A percentile compares a stretch with the other conserved stretches of the same genome.
Evolutionary conservation across 2,329 filamentous ascomycete genomes (phyloP).

Genomic region (Lojkania enalia): DNA sequence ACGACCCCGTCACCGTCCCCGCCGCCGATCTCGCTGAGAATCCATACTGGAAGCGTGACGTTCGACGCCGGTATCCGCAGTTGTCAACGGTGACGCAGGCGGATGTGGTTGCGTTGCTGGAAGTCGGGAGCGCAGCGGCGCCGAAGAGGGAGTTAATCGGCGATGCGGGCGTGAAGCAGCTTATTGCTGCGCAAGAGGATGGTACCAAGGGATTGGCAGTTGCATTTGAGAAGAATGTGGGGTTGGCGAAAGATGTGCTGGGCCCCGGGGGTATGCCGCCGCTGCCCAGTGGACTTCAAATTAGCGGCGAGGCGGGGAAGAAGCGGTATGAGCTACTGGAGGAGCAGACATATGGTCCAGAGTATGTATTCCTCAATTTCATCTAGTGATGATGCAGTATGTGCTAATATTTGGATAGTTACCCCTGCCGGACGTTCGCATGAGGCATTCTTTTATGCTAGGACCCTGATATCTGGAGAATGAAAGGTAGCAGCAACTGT

Average conservation of each 20-base stretch:
- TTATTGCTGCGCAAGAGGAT: constrained; percentile 76
- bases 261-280: constrained; percentile 82
- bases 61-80: constrained; percentile 78
- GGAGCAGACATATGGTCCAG: constrained; percentile 67
- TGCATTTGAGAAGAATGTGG: constrained; percentile 69
- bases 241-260: constrained; percentile 61
- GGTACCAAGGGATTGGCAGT: constrained; percentile 71
- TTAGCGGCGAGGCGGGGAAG: constrained; percentile 58
- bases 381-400: background rate
- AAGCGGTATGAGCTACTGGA: constrained; percentile 70
- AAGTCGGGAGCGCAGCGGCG: constrained; percentile 76
- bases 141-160: constrained; percentile 82
- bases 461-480: constrained; percentile 12
- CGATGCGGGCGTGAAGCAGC: constrained; percentile 70
- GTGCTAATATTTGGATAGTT: constrained; percentile 32
- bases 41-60: constrained; percentile 94
- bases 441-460: constrained; percentile 17
- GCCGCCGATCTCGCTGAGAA: constrained; percentile 88
- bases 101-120: constrained; percentile 82
- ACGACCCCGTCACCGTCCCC: constrained; percentile 82
- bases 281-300: constrained; percentile 71
- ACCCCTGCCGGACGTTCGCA: constrained; percentile 52
- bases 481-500: constrained; percentile 24
- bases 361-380: constrained; percentile 37
- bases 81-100: constrained; percentile 80